Evolutionary conservation across 768 basidiomycete genomes (phyloP), one percentile per base, ranked within the genome.

Genomic region (Exidia glandulosa): DNA sequence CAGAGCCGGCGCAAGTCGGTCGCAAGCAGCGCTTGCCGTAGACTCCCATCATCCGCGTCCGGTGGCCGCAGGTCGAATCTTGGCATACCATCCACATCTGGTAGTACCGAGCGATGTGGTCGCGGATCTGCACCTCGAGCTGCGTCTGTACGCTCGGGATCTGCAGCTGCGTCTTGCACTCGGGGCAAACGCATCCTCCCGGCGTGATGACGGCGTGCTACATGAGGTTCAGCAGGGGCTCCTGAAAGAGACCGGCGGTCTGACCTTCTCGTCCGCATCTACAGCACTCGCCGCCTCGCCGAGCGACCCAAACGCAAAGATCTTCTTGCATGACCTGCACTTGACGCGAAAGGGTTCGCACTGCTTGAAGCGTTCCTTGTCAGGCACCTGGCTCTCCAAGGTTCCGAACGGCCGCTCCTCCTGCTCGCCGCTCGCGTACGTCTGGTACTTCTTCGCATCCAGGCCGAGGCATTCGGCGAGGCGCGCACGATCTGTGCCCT

Each of bases 1-100:
- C 87, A 19, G 71, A 76, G 2, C 90, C 90, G 61, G 72, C 77
- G 71, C 93, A 95, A 10, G 79, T 83, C 5, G 70, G 73, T 52
- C 81, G 80, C 59, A 93, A 69, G 69, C 96, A 99, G 56, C 86
- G 77, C 32, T 85, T 80, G 5, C 92, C 94, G 70, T 93, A 94
- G 0, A 97, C 91, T 34, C 88, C 79, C 90, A 97, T 95, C 80
- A 86, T 89, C 23, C 96, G 79, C n/a, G 95, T 94, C 36, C 89
- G 81, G 61, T 84, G 78, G 9, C 82, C 82, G 67, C 96, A 99
- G 0, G 86, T 87, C 25, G 82, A 75, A 62, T 97, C 96, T 65
- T 93, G 81, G 72, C 96, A 99, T 4, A 87, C 74, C 1, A 82
- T 86, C 89, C 90, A 94, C 1, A 85, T 85, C 66, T 96, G 84